Evolutionary conservation across 2,329 filamentous ascomycete species (phyloP).

Genomic region (Neofusicoccum ribis): DNA sequence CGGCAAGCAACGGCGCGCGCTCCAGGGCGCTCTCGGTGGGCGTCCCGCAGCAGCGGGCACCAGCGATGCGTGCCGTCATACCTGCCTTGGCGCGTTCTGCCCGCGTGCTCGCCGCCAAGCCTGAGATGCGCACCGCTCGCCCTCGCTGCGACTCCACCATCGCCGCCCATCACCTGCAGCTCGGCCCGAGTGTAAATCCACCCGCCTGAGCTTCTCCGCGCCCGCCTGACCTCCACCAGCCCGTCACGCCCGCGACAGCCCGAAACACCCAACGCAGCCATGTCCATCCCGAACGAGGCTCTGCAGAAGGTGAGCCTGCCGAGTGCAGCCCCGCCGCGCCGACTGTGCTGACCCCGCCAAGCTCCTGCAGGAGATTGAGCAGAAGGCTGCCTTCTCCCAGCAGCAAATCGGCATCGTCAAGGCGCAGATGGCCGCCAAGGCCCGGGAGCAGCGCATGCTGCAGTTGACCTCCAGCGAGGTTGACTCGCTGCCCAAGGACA

Average conservation of each 20-base stretch:
- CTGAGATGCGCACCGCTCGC: too few species aligned
- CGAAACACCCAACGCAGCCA: constrained; percentile 43
- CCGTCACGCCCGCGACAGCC: neutral
- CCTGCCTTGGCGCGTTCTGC: neutral
- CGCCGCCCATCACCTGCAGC: constrained; percentile 6
- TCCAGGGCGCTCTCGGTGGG: neutral
- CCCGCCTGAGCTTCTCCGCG: neutral
- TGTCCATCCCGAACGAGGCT: constrained; percentile 94
- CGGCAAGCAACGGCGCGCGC: neutral
- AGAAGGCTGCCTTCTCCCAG: constrained; percentile 81
- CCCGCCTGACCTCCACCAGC: neutral
- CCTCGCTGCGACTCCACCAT: neutral
- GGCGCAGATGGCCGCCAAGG: constrained; percentile 80
- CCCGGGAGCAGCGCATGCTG: constrained; percentile 83
- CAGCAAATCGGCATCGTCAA: constrained; percentile 88
- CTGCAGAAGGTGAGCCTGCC: constrained; percentile 73
- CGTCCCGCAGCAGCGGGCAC: neutral
- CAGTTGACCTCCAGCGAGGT: constrained; percentile 86
- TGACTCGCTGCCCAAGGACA: constrained; percentile 70
- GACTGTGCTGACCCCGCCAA: constrained; percentile 39
- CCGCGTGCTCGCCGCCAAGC: neutral
- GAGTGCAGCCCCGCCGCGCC: neutral
- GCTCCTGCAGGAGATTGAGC: constrained; percentile 92
- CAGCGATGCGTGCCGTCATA: constrained; percentile 13
- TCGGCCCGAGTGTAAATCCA: constrained; percentile 19